Evolutionary conservation across 1,139 yeast genomes (phyloP), one percentile per base, ranked within the genome.

Genomic region (Kurtzmaniella quercitrusa): DNA sequence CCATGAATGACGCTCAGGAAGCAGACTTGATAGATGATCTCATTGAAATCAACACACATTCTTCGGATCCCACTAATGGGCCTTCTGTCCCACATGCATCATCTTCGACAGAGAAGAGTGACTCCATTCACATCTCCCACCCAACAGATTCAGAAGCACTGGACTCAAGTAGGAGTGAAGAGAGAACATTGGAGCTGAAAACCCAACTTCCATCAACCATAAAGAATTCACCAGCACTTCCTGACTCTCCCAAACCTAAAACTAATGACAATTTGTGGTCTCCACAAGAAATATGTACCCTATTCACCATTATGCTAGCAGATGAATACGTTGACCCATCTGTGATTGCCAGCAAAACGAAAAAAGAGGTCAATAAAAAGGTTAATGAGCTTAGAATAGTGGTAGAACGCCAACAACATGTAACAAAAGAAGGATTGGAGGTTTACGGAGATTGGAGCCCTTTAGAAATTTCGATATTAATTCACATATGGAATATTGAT

Each of bases 311-410:
- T 10, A 5, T 31, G 36, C 18, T 31, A 4, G 17, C 3, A 3
- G 36, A 16, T 31, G 18, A 16, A 15, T 15, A 31, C 14, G 18
- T 16, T 14, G 10, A 3, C 36, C 18, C 36, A 9, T 14, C 36
- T 14, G 3, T 7, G 10, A 14, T 23, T 11, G 4, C 27, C 12
- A 27, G 37, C 12, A 33, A 14, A 18, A 3, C 42, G 25, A 8
- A 12, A 17, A 23, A n/a, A 3, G 41, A 41, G 7, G 37, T 41
- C 10, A 34, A 39, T 11, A 45, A 42, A 29, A 43, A 44, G 29
- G 34, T 15, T 3, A 34, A 24, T 14, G 45, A 42, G 15, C 34
- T 41, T 18, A 14, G 21, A 19, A 29, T 33, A 23, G n/a, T 23
- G 11, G 15, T 33, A 2, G n/a, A 6, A 14, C 33, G 41, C n/a